phyloP scores from a whole-genome alignment of 495 filamentous ascomycete genomes.

The Pyronema omphalodes region DNA sequence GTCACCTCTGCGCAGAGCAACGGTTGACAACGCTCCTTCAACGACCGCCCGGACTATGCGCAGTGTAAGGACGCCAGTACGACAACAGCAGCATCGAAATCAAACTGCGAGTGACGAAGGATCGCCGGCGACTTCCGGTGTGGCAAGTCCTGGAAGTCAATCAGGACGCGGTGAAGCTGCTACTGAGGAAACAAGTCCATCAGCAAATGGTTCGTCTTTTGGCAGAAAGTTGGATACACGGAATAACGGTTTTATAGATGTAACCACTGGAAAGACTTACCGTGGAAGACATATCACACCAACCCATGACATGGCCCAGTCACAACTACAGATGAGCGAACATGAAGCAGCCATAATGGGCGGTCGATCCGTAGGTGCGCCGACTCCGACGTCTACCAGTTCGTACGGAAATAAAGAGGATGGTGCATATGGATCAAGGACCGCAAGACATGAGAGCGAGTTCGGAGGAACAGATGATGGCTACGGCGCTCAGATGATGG shows the following conservation, averaged over 20 bases:
- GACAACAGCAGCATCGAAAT: not conserved
- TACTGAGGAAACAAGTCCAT: not conserved
- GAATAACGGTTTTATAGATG: not conserved
- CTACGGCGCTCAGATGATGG: constrained; percentile 1
- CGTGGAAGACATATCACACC: not conserved
- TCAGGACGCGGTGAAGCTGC: not conserved
- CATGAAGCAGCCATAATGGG: constrained; percentile 3
- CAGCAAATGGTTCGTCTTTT: not conserved
- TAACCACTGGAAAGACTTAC: not conserved
- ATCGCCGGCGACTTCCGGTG: not conserved
- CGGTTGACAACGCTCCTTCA: not conserved
- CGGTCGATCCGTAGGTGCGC: constrained; percentile 2
- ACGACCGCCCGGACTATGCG: constrained; percentile 1
- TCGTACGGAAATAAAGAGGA: constrained; percentile 3
- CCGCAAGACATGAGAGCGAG: not conserved
- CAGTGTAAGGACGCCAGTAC: not conserved
- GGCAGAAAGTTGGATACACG: not conserved
- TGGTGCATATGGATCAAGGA: not conserved
- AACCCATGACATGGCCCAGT: constrained; percentile 3
- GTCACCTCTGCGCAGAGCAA: not conserved
- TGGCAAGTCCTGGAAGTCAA: not conserved
- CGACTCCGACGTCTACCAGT: constrained; percentile 4
- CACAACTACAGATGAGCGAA: constrained; percentile 4
- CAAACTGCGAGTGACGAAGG: not conserved
- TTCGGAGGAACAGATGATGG: constrained; percentile 3